Evolutionary conservation across 306 rosid species (phyloP).

Genomic region (Vigna mungo): DNA sequence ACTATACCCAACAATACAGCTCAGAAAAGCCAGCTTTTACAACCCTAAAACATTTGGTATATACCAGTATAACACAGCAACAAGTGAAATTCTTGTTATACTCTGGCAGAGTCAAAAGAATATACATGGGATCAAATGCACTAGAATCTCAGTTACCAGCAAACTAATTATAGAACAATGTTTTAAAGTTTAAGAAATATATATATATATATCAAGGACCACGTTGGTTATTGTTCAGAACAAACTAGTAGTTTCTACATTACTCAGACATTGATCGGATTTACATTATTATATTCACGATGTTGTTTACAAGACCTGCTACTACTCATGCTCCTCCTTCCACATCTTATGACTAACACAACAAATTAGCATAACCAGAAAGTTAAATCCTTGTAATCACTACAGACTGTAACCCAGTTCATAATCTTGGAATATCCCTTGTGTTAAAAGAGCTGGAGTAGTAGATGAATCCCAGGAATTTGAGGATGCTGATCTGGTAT

Average conservation of each 20-base stretch:
- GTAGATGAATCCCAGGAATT: conserved; percentile 77
- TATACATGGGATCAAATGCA: background rate
- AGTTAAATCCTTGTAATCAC: conserved; percentile 35
- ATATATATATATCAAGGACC: background rate
- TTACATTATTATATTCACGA: conserved; percentile 65
- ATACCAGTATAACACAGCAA: conserved; percentile 19
- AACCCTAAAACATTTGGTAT: conserved; percentile 7
- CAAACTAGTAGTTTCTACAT: conserved; percentile 27
- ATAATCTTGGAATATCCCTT: conserved; percentile 75
- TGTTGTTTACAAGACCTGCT: conserved; percentile 64
- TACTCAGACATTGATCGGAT: conserved; percentile 37
- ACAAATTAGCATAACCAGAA: conserved; percentile 44
- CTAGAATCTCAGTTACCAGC: conserved; percentile 12
- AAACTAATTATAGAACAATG: background rate
- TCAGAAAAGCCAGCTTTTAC: conserved; percentile 29
- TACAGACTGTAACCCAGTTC: conserved; percentile 71
- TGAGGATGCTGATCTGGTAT: conserved; percentile 71
- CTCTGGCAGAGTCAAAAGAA: background rate
- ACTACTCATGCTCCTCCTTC: conserved; percentile 25
- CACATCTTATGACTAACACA: conserved; percentile 55
- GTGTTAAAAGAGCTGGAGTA: conserved; percentile 59
- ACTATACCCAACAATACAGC: conserved; percentile 8
- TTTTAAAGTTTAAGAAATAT: background rate
- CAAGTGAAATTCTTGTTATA: background rate
- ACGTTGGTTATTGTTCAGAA: conserved; percentile 12